Evolutionary conservation across 306 rosid genomes (phyloP).

Genomic region (Canavalia gladiata): DNA sequence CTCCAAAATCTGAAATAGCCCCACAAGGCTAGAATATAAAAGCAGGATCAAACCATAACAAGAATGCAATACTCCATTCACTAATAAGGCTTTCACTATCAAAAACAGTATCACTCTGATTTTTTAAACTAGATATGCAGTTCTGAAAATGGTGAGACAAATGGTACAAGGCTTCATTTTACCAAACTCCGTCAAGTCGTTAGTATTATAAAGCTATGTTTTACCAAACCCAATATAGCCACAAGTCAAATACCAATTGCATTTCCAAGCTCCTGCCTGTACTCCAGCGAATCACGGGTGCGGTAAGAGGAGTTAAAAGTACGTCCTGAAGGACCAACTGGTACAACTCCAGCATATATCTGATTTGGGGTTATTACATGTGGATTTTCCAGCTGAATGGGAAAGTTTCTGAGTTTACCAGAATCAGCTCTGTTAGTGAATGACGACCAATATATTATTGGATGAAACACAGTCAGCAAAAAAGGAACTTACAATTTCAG

Average conservation of each 20-base stretch:
- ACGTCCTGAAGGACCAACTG: conserved; percentile 87
- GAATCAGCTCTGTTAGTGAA: conserved; percentile 45
- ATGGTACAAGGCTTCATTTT: conserved; percentile 34
- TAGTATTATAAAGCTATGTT: conserved; percentile 26
- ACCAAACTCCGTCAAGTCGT: conserved; percentile 25
- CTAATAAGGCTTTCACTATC: conserved; percentile 29
- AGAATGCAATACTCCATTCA: conserved; percentile 38
- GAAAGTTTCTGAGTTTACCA: conserved; percentile 77
- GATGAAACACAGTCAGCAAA: conserved; percentile 42
- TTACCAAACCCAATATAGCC: conserved; percentile 25
- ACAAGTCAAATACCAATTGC: conserved; percentile 77
- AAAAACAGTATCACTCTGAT: conserved; percentile 26
- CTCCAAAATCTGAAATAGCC: conserved; percentile 41
- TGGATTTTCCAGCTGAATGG: conserved; percentile 89
- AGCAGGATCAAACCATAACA: conserved; percentile 39
- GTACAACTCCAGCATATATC: conserved; percentile 98
- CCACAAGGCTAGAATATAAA: conserved; percentile 28
- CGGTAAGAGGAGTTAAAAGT: conserved; percentile 91
- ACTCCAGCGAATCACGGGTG: conserved; percentile 77
- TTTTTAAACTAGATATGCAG: conserved; percentile 28
- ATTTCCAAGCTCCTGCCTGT: conserved; percentile 94
- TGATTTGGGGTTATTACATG: conserved; percentile 90
- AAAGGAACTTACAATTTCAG: conserved; percentile 72
- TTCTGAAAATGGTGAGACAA: conserved; percentile 37
- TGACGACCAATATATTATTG: conserved; percentile 40